phyloP scores from a whole-genome alignment of 75 land plant genomes.

The Pinus taeda region DNA sequence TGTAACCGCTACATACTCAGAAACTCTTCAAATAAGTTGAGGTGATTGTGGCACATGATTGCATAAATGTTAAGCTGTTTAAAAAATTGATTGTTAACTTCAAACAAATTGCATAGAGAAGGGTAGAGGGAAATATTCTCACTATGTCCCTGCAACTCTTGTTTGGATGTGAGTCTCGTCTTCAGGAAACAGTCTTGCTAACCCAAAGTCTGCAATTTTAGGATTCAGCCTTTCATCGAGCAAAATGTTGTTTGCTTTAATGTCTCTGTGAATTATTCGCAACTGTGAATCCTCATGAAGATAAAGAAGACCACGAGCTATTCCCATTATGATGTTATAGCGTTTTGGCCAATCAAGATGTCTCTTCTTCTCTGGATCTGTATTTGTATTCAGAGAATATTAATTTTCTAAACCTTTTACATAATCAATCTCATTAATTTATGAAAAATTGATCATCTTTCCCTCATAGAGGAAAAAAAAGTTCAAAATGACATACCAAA shows the following conservation, averaged over 20 bases:
- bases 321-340: constrained; percentile 1
- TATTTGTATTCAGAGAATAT: background rate
- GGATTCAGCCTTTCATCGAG: constrained; percentile 7
- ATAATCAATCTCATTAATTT: background rate
- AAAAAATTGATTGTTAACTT: too few relatives aligned
- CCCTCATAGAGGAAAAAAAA: background rate
- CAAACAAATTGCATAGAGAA: too few relatives aligned
- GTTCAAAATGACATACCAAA: background rate
- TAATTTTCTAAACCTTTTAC: background rate
- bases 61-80: too few relatives aligned
- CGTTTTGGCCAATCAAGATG: background rate
- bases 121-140: background rate
- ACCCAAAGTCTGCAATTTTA: constrained; percentile 13
- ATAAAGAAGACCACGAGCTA: background rate
- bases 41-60: too few relatives aligned
- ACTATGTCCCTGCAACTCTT: constrained; percentile 1
- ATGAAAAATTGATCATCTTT: background rate
- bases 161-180: background rate
- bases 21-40: too few relatives aligned
- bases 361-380: background rate
- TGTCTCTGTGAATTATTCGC: background rate
- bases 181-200: background rate
- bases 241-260: background rate
- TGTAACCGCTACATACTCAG: too few relatives aligned
- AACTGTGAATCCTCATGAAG: background rate